Conservation (phyloP, 2,329 filamentous ascomycete species). For the Epichloe hybrida region DNA sequence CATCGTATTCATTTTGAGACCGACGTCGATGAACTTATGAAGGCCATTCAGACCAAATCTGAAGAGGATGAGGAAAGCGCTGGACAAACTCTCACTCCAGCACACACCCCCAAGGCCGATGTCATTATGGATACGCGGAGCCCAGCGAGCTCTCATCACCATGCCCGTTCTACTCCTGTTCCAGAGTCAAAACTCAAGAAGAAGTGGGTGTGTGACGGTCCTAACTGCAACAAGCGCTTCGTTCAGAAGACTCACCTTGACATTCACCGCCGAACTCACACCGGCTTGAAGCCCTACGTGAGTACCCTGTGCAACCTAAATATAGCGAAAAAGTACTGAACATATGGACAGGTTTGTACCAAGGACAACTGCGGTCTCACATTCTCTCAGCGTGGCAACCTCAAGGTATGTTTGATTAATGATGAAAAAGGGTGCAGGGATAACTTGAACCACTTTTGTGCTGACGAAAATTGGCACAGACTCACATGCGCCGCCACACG, state of each 20-base stretch:
- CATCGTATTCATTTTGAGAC: slow-evolving; percentile 58
- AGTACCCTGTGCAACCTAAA: slow-evolving; percentile 19
- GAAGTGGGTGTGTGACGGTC: slow-evolving; percentile 59
- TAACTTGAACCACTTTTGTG: not conserved
- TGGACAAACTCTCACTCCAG: slow-evolving; percentile 14
- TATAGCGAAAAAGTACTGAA: not conserved
- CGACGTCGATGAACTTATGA: slow-evolving; percentile 78
- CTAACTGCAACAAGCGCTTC: slow-evolving; percentile 69
- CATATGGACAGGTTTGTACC: slow-evolving; percentile 43
- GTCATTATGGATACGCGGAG: slow-evolving; percentile 9
- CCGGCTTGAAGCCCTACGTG: slow-evolving; percentile 81
- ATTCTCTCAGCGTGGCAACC: slow-evolving; percentile 83
- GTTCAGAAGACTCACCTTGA: slow-evolving; percentile 86
- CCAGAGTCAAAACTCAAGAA: slow-evolving; percentile 30
- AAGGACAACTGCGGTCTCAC: slow-evolving; percentile 59
- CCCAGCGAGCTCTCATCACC: slow-evolving; percentile 20
- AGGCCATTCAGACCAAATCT: slow-evolving; percentile 62
- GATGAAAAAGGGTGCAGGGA: not conserved
- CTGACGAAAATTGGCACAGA: slow-evolving; percentile 31
- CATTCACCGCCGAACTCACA: slow-evolving; percentile 80
- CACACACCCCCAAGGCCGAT: slow-evolving; percentile 9
- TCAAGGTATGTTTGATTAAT: slow-evolving; percentile 48
- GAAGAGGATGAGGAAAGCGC: slow-evolving; percentile 20
- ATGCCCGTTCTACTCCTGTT: slow-evolving; percentile 9
- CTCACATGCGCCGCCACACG: slow-evolving; percentile 76